phyloP scores from a whole-genome alignment of 257 asterid species.

The Solanum tacnaense region DNA sequence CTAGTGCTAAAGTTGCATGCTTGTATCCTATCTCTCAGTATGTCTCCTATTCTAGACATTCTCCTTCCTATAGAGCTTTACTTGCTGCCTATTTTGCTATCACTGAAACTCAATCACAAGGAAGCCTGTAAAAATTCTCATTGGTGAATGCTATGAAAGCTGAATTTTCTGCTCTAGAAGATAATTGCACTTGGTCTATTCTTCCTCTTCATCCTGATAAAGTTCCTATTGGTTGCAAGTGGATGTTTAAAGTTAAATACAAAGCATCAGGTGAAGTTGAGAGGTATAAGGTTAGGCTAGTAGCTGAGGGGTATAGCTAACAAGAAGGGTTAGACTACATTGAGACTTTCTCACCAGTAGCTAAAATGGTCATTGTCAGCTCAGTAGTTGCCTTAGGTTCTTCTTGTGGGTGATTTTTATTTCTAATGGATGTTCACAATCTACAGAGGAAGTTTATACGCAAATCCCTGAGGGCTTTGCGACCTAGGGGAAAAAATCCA shows the following conservation, averaged over 20 bases:
- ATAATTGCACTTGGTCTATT: not conserved
- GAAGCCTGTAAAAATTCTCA: no score
- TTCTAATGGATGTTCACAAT: not conserved
- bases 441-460: not conserved
- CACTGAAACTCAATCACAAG: no score
- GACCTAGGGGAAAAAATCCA: not conserved
- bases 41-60: no score
- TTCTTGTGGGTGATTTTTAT: not conserved
- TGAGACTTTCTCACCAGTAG: not conserved
- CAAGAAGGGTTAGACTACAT: not conserved
- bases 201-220: not conserved
- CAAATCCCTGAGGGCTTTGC: not conserved
- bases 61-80: no score
- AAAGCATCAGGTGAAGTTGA: not conserved
- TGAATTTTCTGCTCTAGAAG: no score
- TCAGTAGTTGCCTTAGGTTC: not conserved
- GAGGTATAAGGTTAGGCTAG: not conserved
- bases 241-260: not conserved
- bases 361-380: not conserved
- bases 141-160: not conserved
- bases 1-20: no score
- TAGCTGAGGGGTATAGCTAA: not conserved
- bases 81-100: no score
- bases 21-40: no score
- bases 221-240: not conserved